Percentiles rank a stretch among this genome's conserved stretches.
phyloP scores from a whole-genome alignment of 495 filamentous ascomycete species.

The Aspergillus steynii region DNA sequence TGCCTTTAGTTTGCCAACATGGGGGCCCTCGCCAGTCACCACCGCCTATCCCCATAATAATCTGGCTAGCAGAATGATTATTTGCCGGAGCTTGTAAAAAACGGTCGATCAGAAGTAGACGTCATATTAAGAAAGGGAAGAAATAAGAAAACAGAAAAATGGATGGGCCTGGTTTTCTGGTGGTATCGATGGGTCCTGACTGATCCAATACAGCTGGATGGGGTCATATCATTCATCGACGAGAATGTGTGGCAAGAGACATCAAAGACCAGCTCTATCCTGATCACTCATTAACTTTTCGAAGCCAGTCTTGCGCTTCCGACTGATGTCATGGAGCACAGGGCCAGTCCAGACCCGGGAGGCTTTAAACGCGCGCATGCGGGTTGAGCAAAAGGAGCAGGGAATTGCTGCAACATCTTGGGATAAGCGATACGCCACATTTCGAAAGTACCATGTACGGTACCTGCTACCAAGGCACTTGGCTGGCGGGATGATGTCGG shows the following conservation, averaged over 20 bases:
- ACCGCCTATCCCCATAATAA: background rate
- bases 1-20: background rate
- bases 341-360: background rate
- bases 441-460: too few species aligned
- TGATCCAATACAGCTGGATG: background rate
- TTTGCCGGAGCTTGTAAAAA: background rate
- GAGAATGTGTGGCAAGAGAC: background rate
- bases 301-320: background rate
- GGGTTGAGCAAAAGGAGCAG: background rate
- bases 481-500: constrained; percentile 14
- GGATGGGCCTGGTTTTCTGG: background rate
- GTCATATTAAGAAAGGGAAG: background rate
- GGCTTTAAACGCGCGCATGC: background rate
- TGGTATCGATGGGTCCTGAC: background rate
- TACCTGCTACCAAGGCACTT: background rate
- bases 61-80: background rate
- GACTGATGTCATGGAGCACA: background rate
- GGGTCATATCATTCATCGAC: background rate
- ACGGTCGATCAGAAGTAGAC: background rate
- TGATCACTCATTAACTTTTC: background rate
- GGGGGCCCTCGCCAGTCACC: background rate
- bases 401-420: too few species aligned
- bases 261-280: background rate
- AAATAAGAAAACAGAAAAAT: background rate
- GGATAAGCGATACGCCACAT: too few species aligned